phyloP scores from a whole-genome alignment of 805 yeast species.

The Ascoidea rubescens region DNA sequence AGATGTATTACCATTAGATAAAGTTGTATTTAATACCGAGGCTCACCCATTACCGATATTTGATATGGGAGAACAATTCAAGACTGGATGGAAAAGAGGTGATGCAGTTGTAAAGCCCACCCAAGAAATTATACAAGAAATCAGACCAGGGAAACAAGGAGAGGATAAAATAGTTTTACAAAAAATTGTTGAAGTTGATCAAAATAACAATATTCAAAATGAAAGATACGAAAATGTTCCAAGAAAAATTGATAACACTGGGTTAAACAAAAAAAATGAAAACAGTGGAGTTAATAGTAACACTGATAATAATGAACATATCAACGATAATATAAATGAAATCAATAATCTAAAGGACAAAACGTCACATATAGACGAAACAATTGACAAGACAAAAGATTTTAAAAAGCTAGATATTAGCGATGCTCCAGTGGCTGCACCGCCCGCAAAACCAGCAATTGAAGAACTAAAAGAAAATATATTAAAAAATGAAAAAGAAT shows the following conservation, averaged over 20 bases:
- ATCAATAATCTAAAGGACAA: not conserved
- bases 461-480: slow-evolving; percentile 11
- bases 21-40: slow-evolving; percentile 78
- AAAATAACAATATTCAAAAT: slow-evolving; percentile 10
- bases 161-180: not conserved
- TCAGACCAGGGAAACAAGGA: not conserved
- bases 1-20: slow-evolving; percentile 46
- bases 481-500: slow-evolving; percentile 1
- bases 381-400: too few species aligned
- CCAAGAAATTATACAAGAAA: not conserved
- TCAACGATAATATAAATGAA: not conserved
- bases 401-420: too few species aligned
- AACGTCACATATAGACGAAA: too few species aligned
- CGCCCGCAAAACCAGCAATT: slow-evolving; percentile 15
- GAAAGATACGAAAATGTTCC: not conserved
- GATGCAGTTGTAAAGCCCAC: not conserved
- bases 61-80: slow-evolving; percentile 32
- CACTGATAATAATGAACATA: not conserved
- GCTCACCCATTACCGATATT: slow-evolving; percentile 87
- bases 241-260: not conserved
- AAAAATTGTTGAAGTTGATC: slow-evolving; percentile 13
- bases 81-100: slow-evolving; percentile 49
- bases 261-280: not conserved
- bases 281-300: not conserved
- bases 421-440: slow-evolving; percentile 13